Evolutionary conservation across 164 flowering plant species (phyloP).

Genomic region (Platanus orientalis): DNA sequence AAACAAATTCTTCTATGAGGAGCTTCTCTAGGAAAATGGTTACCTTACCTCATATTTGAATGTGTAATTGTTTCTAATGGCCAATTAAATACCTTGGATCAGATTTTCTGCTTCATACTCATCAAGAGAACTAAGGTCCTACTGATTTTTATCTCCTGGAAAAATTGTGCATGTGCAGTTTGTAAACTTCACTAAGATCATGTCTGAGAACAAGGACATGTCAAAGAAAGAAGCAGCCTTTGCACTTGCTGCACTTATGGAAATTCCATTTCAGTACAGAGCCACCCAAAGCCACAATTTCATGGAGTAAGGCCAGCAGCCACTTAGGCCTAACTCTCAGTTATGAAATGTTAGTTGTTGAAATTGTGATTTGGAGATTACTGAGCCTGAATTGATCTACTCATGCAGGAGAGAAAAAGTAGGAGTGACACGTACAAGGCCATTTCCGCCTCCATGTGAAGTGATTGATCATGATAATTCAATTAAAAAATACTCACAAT

Average conservation of each 20-base stretch:
- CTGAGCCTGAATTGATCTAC: background rate
- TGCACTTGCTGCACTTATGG: constrained; percentile 94
- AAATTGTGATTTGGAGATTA: background rate
- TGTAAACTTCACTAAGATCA: constrained; percentile 86
- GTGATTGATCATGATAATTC: constrained; percentile 54
- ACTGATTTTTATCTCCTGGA: too few relatives aligned
- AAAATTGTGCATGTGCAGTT: constrained; percentile 43
- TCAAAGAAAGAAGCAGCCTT: constrained; percentile 74
- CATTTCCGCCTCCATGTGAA: constrained; percentile 76
- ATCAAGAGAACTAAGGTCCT: too few relatives aligned
- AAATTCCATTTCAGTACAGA: constrained; percentile 78
- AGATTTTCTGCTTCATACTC: too few relatives aligned
- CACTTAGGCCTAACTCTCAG: background rate
- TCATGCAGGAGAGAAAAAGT: constrained; percentile 24
- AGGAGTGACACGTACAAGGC: constrained; percentile 24
- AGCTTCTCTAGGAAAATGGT: too few relatives aligned
- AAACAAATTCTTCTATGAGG: too few relatives aligned
- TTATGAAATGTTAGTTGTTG: background rate
- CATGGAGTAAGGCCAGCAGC: constrained; percentile 31
- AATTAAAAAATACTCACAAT: constrained; percentile 21
- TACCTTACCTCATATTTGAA: too few relatives aligned
- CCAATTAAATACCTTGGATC: too few relatives aligned
- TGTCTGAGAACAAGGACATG: constrained; percentile 54
- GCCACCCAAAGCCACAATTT: constrained; percentile 48
- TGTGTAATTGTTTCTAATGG: too few relatives aligned